Percentiles rank a stretch among this genome's conserved stretches.
phyloP scores from a whole-genome alignment of 1,284 basidiomycete species.

The Mycena sp. region DNA sequence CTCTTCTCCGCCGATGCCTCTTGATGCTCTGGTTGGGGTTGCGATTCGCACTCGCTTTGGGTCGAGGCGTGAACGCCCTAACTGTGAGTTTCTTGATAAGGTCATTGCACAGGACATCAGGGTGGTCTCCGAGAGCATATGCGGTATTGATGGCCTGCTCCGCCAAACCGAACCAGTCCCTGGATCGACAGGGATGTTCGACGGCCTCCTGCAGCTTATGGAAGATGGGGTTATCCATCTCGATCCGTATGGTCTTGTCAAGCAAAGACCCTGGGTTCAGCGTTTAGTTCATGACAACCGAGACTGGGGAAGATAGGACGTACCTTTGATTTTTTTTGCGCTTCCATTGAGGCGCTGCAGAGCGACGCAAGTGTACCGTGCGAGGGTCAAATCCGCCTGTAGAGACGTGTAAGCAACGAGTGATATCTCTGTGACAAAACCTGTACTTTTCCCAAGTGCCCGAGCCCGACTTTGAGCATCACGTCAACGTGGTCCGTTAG shows the following conservation, averaged over 20 bases:
- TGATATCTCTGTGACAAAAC: neutral
- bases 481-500: slow-evolving; percentile 90
- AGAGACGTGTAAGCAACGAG: slow-evolving; percentile 3
- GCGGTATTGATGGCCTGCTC: slow-evolving; percentile 98
- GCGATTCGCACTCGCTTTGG: slow-evolving; percentile 32
- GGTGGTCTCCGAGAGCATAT: slow-evolving; percentile 94
- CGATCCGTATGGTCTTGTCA: slow-evolving; percentile 88
- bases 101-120: slow-evolving; percentile 85
- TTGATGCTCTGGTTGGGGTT: slow-evolving; percentile 16
- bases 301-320: slow-evolving; percentile 20
- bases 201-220: slow-evolving; percentile 82
- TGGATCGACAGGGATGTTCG: slow-evolving; percentile 81
- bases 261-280: slow-evolving; percentile 78
- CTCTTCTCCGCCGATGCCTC: slow-evolving; percentile 43
- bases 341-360: slow-evolving; percentile 93
- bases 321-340: slow-evolving; percentile 96
- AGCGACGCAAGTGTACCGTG: slow-evolving; percentile 94
- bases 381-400: slow-evolving; percentile 88
- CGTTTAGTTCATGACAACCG: neutral
- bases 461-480: slow-evolving; percentile 91
- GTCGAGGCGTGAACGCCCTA: slow-evolving; percentile 68
- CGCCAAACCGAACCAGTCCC: slow-evolving; percentile 95
- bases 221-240: slow-evolving; percentile 92
- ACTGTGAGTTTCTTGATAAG: slow-evolving; percentile 86
- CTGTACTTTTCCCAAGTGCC: slow-evolving; percentile 81